Evolutionary conservation across 257 asterid species (phyloP), one percentile per base, ranked within the genome.

Genomic region (Anisodus acutangulus): DNA sequence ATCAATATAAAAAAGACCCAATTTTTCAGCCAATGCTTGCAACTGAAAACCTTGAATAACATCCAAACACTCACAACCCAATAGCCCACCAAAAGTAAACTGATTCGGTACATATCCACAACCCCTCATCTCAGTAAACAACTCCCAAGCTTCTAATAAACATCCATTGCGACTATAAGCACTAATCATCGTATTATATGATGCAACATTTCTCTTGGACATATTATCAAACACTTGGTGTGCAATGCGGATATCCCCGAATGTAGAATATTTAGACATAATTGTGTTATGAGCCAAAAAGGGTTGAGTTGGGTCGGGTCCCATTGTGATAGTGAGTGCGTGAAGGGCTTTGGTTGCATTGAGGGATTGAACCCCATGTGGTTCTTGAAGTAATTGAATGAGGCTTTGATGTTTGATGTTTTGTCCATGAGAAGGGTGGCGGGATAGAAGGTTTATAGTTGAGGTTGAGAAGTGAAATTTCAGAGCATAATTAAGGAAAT

Each of bases 141-240:
- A 47, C 31, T 37, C 51, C 88, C 92, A 88, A 49, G 93, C 94
- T 69, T 92, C 92, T 57, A 9, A 57, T 35, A 85, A 35, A 66
- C 41, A 9, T 55, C 92, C 98, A 82, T 85, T 80, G 9, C 90
- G 90, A 84, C 90, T 55, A 55, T 86, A 93, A 31, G 87, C 93
- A 82, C 88, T 89, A 3, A 94, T 92, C 93, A 96, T 88, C 15
- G 93, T 85, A 83, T 92, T 96, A 78, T 89, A 96, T 3, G 98
- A 92, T 35, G 90, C 94, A 10, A 62, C 91, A 80, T 92, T 93
- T 88, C 93, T 88, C 0, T 82, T 84, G 4, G 92, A 88, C 97
- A 96, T 96, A 87, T 79, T 79, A 45, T 91, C 98, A 86, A 96
- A 96, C 92, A 96, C 1, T 37, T 87, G 80, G 37, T 89, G 89